A percentile compares a stretch with the other conserved stretches of the same genome.
phyloP scores from a whole-genome alignment of 1,284 basidiomycete genomes.

The Ceratobasidium sp. region DNA sequence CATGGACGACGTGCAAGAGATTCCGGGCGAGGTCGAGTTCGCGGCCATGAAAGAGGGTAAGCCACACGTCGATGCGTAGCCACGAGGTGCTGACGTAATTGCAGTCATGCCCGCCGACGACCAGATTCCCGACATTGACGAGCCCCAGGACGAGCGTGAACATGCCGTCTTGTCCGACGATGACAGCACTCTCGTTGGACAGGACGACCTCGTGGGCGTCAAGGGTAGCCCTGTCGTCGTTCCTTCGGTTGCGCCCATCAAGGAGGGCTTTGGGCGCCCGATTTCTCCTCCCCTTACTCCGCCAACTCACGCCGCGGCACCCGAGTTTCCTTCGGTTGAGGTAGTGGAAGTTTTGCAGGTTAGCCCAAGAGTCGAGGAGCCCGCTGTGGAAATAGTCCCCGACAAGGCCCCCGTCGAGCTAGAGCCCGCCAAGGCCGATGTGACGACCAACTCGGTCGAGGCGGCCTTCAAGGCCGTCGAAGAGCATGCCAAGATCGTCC shows the following conservation, averaged over 20 bases:
- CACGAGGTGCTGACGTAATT: not conserved
- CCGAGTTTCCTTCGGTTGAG: not conserved
- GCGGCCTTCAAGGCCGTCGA: slow-evolving; percentile 18
- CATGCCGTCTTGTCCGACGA: slow-evolving; percentile 13
- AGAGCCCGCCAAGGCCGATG: not conserved
- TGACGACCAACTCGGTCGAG: not conserved
- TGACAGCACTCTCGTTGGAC: not conserved
- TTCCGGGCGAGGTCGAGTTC: slow-evolving; percentile 22
- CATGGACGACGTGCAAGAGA: slow-evolving; percentile 24
- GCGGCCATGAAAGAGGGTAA: slow-evolving; percentile 22
- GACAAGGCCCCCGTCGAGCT: slow-evolving; percentile 1
- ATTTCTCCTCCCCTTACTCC: slow-evolving; percentile 15
- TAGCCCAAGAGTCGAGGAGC: not conserved
- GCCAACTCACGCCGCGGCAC: not conserved
- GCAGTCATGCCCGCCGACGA: not conserved
- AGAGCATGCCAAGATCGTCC: slow-evolving; percentile 21
- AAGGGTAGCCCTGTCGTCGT: not conserved
- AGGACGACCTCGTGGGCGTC: slow-evolving; percentile 2
- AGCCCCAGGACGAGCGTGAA: slow-evolving; percentile 8
- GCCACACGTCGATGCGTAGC: no score
- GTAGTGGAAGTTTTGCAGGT: not conserved
- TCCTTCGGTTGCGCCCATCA: not conserved
- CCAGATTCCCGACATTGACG: not conserved
- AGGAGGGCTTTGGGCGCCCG: slow-evolving; percentile 11
- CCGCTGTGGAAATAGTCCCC: not conserved